Evolutionary conservation across 1,139 yeast genomes (phyloP), one percentile per base, ranked within the genome.

Genomic region (Debaryomyces psychrophilus): DNA sequence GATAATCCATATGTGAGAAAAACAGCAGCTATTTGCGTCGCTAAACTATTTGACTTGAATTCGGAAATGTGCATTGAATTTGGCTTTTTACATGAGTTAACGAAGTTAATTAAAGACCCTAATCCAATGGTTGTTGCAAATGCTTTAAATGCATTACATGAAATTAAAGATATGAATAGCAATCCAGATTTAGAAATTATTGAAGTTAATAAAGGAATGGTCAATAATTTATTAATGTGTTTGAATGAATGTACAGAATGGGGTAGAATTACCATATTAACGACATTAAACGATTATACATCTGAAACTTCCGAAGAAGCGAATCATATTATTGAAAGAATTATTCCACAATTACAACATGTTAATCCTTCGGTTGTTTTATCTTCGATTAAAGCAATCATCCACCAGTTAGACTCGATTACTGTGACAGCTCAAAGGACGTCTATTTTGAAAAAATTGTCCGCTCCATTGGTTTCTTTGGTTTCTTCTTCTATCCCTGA

Each of bases 91-190:
- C 84, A 82, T 35, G 81, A 77, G 52, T 73, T 95, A 54, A 76
- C 85, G 53, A 76, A 73, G n/a, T 69, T 95, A 50, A 77, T 93
- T 34, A 85, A 83, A 50, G 99, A 95, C 65, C 72, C 93, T 7
- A 95, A 95, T 63, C 98, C 98, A 40, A 90, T 92, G 95, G 99
- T 93, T 31, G 90, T 89, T 36, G 97, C 98, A 28, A 95, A 95
- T 64, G 90, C 98, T 0, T 84, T 93, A 39, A 84, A 87, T 43
- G 87, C 98, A 0, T 75, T 93, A 47, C 82, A 87, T 34, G 98
- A 93, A 66, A 87, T 90, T 54, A 83, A 82, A 58, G 89, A 84
- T 51, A 71, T 85, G 65, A 70, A 69, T 55, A 56, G 50, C 5
- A 85, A 87, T 56, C 80, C 88, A 47, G 64, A 69, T 45, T 64